phyloP scores from a whole-genome alignment of 345 rosid species.

The Camelina sativa region DNA sequence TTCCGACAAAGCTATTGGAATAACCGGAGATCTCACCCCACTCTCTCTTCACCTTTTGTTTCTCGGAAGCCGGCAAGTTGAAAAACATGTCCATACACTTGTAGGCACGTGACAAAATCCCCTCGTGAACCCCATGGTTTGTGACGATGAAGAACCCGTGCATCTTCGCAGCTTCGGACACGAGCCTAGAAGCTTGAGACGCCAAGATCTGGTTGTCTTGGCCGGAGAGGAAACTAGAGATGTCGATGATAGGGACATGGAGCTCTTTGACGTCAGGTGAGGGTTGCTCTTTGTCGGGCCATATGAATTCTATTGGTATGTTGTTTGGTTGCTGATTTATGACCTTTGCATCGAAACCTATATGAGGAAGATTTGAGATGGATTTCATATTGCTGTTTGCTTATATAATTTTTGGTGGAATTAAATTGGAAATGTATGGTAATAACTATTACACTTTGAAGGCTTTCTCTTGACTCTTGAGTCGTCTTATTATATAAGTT shows the following conservation, averaged over 20 bases:
- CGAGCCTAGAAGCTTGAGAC: conserved; percentile 54
- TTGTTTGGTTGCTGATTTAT: conserved; percentile 48
- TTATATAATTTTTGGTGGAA: background rate
- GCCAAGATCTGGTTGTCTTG: conserved; percentile 29
- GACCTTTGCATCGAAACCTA: conserved; percentile 54
- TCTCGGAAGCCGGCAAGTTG: conserved; percentile 52
- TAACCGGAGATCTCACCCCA: conserved; percentile 72
- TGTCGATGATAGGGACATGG: conserved; percentile 64
- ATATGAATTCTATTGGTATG: conserved; percentile 73
- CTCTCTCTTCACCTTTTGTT: conserved; percentile 64
- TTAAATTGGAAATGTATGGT: background rate
- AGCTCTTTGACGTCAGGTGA: conserved; percentile 51
- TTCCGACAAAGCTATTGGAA: conserved; percentile 77
- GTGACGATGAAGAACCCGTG: conserved; percentile 80
- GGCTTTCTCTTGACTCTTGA: conserved; percentile 1
- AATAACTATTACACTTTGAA: background rate
- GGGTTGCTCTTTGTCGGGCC: conserved; percentile 86
- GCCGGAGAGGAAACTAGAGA: conserved; percentile 52
- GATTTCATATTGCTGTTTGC: background rate
- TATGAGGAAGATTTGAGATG: background rate
- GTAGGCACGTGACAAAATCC: conserved; percentile 56
- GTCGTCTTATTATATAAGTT: background rate
- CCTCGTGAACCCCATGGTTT: conserved; percentile 66
- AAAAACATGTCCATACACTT: conserved; percentile 61
- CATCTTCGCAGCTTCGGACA: conserved; percentile 65